Conservation (phyloP, 768 basidiomycete genomes). For the Calocera cornea region DNA sequence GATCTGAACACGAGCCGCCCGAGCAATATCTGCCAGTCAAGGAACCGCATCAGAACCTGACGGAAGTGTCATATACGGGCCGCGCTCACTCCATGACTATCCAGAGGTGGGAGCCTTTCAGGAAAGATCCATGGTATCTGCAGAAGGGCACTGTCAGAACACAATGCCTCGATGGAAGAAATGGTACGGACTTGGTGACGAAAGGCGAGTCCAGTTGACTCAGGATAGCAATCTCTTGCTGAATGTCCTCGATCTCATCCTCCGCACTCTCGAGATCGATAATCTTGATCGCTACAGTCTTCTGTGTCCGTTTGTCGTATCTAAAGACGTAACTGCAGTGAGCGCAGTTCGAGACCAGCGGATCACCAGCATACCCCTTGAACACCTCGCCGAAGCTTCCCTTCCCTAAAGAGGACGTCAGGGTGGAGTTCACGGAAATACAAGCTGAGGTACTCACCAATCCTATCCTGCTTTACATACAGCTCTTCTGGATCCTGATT, state of each 20-base stretch:
- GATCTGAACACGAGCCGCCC: constrained; percentile 92
- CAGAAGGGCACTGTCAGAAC: constrained; percentile 1
- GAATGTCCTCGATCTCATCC: constrained; percentile 99
- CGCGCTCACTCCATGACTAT: constrained; percentile 90
- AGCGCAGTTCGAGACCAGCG: constrained; percentile 15
- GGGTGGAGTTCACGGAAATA: constrained; percentile 2
- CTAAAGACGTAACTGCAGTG: constrained; percentile 28
- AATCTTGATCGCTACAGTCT: constrained; percentile 98
- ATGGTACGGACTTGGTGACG: constrained; percentile 71
- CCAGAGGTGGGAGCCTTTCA: constrained; percentile 95
- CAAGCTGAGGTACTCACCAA: constrained; percentile 44
- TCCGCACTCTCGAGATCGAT: constrained; percentile 98
- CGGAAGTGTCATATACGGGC: not conserved
- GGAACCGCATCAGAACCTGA: not conserved
- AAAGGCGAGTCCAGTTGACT: constrained; percentile 90
- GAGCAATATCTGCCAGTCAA: constrained; percentile 65
- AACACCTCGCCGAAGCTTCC: constrained; percentile 99
- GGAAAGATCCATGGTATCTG: constrained; percentile 89
- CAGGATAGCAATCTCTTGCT: constrained; percentile 96
- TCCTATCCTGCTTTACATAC: constrained; percentile 94
- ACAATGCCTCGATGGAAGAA: constrained; percentile 14
- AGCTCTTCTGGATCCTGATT: constrained; percentile 76
- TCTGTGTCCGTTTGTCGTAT: constrained; percentile 88
- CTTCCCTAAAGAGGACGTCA: constrained; percentile 47
- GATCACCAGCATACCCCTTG: constrained; percentile 54